Evolutionary conservation across 177 flowering plant genomes (phyloP), one percentile per base, ranked within the genome.

Genomic region (Vitis hybrid): DNA sequence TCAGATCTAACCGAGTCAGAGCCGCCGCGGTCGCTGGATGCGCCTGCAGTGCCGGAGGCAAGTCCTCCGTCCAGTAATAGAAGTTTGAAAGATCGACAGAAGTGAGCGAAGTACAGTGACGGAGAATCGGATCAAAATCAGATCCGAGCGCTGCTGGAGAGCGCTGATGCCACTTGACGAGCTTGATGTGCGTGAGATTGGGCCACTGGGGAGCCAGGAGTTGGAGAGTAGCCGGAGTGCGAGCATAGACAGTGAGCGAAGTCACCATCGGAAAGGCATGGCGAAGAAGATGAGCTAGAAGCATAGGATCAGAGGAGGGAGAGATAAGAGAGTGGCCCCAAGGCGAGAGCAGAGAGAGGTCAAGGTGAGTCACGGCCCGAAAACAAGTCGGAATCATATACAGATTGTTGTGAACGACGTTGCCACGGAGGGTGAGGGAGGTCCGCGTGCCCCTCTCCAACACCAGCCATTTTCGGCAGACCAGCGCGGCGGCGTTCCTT

Each of bases 141-240:
- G 83, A 78, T 2, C 96, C 97, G 10, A 74, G 60, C 1, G 74
- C 29, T 2, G 70, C 51, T 1, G 67, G 81, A 2, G 82, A 76
- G 3, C 99, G 81, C 70, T 86, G 97, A 61, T 96, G 99, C 97
- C 97, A 94, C 2, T 98, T 80, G 12, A 96, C 87, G 31, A 93
- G 90, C 83, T 87, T 88, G 60, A 89, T 73, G 58, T 70, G 81
- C 15, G 71, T 53, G 58, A 92, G 68, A 2, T 19, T 2, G 0
- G 89, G 88, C 89, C 89, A 89, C 10, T 51, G 85, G 0, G 87
- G 86, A 18, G 85, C 78, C 19, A 96, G 73, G 55, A 76, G 61
- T 26, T 76, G 73, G 51, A 93, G 80, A 0, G 89, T 83, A 12
- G 78, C 45, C 1, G 86, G 85, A 26, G 80, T 66, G 5, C 97